Base-by-base conservation (phyloP, 148 eudicot species). In the Amaranthus palmeri region DNA sequence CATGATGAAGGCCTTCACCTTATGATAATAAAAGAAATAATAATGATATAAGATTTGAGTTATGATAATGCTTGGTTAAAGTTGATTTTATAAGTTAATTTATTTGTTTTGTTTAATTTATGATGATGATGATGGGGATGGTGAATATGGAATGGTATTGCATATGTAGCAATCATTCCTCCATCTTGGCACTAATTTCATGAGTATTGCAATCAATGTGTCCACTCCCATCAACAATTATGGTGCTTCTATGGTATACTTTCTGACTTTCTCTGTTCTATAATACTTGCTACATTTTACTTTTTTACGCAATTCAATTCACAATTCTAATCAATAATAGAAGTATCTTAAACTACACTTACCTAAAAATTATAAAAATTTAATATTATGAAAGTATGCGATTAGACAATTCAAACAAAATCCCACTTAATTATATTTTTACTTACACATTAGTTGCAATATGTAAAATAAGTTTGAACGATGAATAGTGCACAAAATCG, bases 171-270 rank as follows among this genome's bases (percentile, higher is more conserved):
- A 54, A 73, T 73, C 54, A 73, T 73, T 64, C 70, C 69, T 13
- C 68, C 76, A 64, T 64, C 65, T 65, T 61, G 76, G 76, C 76
- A 64, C 76, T 64, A 53, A 62, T 64, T 73, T 73, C 54, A 53
- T 73, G 62, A 64, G 25, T 18, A 15, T 61, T 54, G 52, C 70
- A 64, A 73, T 73, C 76, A 73, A 73, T 73, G 11, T 73, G 76
- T 73, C 63, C 51, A 46, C 18, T 18, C 36, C 54, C 44, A 53
- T 73, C 70, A 36, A 65, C 56, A 68, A 55, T 74, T 55, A 65
- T 74, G 76, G 10, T 65, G 62, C 70, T 15, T 53, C 54, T 54
- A 54, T 51, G 62, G 54, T 50, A 54, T 41, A n/a, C n/a, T n/a
- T n/a, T n/a, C n/a, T n/a, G n/a, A n/a, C n/a, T n/a, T n/a, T n/a